These are phyloP conservation scores for Sideroxylon spinosum DNA, from an alignment of 179 eudicot genomes.

Conservation along the genomic window DNA sequence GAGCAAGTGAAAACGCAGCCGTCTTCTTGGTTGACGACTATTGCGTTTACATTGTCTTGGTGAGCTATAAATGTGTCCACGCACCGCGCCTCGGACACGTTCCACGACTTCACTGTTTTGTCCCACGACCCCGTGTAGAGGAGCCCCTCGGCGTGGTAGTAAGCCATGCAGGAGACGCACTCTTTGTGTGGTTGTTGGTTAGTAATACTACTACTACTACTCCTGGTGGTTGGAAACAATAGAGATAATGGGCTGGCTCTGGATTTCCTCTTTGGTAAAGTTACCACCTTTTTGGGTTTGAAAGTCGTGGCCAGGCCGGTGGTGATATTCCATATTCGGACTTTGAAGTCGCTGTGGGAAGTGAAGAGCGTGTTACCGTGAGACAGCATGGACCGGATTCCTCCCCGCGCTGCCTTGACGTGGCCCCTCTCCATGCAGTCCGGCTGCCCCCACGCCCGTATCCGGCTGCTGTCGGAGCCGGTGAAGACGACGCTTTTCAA, in stretches of 20 bases:
- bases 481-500: constrained; percentile 38
- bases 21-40: constrained; percentile 43
- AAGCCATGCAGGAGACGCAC: constrained; percentile 51
- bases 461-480: constrained; percentile 42
- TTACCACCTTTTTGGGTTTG: constrained; percentile 28
- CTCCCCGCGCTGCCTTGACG: constrained; percentile 32
- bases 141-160: constrained; percentile 41
- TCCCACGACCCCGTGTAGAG: constrained; percentile 56
- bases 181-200: constrained; percentile 32
- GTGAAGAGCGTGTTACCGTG: constrained; percentile 41
- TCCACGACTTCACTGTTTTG: constrained; percentile 45
- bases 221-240: constrained; percentile 15
- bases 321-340: constrained; percentile 39
- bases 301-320: constrained; percentile 15
- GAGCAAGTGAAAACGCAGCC: constrained; percentile 50
- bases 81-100: constrained; percentile 31
- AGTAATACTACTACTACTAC: no score
- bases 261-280: constrained; percentile 29
- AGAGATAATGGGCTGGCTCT: not conserved
- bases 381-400: constrained; percentile 34
- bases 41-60: constrained; percentile 36
- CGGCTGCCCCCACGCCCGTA: constrained; percentile 48
- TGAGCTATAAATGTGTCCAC: constrained; percentile 51
- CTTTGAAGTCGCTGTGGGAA: constrained; percentile 38
- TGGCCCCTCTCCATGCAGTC: constrained; percentile 41